Base-by-base conservation (phyloP, 306 rosid species). In the Canavalia ensiformis region DNA sequence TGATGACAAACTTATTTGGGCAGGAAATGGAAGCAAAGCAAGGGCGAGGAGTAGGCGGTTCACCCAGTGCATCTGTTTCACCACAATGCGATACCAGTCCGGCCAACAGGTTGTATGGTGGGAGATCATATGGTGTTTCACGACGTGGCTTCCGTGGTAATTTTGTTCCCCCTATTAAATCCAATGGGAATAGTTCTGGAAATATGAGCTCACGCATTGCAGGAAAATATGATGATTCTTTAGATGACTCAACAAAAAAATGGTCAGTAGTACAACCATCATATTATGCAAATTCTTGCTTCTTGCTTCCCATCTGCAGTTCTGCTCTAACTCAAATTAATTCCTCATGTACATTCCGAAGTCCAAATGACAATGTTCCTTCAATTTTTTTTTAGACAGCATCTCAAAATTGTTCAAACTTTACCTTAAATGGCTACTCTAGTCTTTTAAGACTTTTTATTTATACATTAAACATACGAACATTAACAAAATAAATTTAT, bases 101-200 rank as follows among this genome's bases (percentile, higher is more conserved):
- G 50, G 51, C 78, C 73, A 79, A 74, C 74, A 91, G 91, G 90
- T 85, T 81, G 35, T 90, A 84, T 81, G 88, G 90, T 64, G 87
- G 88, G 84, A 87, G 92, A 86, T 89, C 99, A 56, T 91, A 95
- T 84, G 92, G 97, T 52, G 76, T 84, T 88, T 83, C 94, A 56
- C 97, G 94, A 52, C 93, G 97, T 51, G 93, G 95, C 34, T 56
- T 84, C 82, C 97, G 92, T 49, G 94, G 98, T 79, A 88, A 88
- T 90, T 95, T 93, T 89, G 89, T 95, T 47, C 99, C 99, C 62
- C 99, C 99, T 11, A 82, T 95, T 67, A 93, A 84, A 88, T 90
- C 93, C 64, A 93, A 80, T 70, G 96, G 95, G 74, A 84, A 85
- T 29, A 81, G 74, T 75, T 76, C 77, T 46, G 98, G 93, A 80